phyloP scores from a whole-genome alignment of 2,329 filamentous ascomycete genomes.

The Paramyrothecium roridum region DNA sequence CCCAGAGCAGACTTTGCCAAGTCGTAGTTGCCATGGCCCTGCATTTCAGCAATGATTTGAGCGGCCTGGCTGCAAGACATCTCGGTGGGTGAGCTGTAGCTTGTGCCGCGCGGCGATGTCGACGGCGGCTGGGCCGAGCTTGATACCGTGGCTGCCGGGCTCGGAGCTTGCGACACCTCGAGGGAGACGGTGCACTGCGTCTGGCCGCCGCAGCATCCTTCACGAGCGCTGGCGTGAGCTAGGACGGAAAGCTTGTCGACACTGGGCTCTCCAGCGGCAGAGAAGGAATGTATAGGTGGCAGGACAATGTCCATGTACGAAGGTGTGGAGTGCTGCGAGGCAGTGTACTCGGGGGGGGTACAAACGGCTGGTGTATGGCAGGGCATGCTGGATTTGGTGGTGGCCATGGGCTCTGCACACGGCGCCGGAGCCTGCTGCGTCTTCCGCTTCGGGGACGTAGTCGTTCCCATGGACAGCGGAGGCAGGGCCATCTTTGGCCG shows the following conservation, averaged over 20 bases:
- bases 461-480: slow-evolving; percentile 10
- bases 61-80: slow-evolving; percentile 32
- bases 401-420: not conserved
- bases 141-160: not conserved
- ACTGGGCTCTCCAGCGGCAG: slow-evolving; percentile 10
- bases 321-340: slow-evolving; percentile 14
- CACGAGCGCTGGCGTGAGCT: slow-evolving; percentile 30
- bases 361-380: slow-evolving; percentile 3
- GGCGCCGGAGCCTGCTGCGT: too few species aligned
- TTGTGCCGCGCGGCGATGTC: slow-evolving; percentile 8
- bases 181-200: slow-evolving; percentile 15
- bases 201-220: slow-evolving; percentile 18
- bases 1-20: slow-evolving; percentile 24
- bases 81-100: slow-evolving; percentile 21
- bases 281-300: slow-evolving; percentile 5
- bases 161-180: slow-evolving; percentile 13
- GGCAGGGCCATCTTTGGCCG: slow-evolving; percentile 15
- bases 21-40: slow-evolving; percentile 25
- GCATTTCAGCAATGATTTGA: slow-evolving; percentile 35
- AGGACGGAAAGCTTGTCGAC: slow-evolving; percentile 35
- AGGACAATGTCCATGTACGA: slow-evolving; percentile 14
- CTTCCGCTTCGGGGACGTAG: not conserved
- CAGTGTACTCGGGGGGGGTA: not conserved
- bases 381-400: slow-evolving; percentile 3
- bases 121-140: slow-evolving; percentile 1